These are phyloP conservation scores for Mycena latifolia DNA, from an alignment of 768 basidiomycete species.

Conservation along the genomic window DNA sequence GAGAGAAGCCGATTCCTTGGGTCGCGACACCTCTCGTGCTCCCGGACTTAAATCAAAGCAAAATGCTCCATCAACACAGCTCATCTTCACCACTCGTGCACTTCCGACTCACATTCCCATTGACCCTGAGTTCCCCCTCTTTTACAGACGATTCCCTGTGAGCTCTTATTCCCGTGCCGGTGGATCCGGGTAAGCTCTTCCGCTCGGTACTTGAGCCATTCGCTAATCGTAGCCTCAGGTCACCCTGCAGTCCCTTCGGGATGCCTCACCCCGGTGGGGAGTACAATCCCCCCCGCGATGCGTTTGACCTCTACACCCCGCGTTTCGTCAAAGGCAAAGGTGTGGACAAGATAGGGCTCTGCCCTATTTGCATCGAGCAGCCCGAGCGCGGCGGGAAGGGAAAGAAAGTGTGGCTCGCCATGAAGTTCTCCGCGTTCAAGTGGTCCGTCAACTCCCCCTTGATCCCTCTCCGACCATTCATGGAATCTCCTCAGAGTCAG, in stretches of 20 bases:
- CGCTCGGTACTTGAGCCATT: too few relatives aligned
- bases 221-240: conserved; percentile 40
- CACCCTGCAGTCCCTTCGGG: conserved; percentile 51
- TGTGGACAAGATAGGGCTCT: conserved; percentile 77
- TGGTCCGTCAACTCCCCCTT: conserved; percentile 56
- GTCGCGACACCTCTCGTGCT: too few relatives aligned
- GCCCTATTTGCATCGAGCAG: conserved; percentile 80
- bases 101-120: conserved; percentile 64
- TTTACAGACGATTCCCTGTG: conserved; percentile 79
- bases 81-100: conserved; percentile 54
- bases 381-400: conserved; percentile 72
- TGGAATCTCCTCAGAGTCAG: conserved; percentile 35
- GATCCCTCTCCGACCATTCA: not conserved
- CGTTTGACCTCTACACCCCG: conserved; percentile 82
- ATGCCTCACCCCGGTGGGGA: conserved; percentile 59
- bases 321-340: conserved; percentile 81
- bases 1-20: not conserved
- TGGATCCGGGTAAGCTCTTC: conserved; percentile 1
- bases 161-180: conserved; percentile 60
- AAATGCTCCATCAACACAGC: too few relatives aligned
- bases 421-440: conserved; percentile 89
- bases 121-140: conserved; percentile 64
- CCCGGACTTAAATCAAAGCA: too few relatives aligned
- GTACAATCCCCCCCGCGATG: conserved; percentile 70
- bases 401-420: conserved; percentile 77